Percentiles rank a stretch among this genome's conserved stretches.
These are phyloP conservation scores for Themeda triandra DNA, from an alignment of 176 grass and related monocot genomes.

Conservation along the genomic window DNA sequence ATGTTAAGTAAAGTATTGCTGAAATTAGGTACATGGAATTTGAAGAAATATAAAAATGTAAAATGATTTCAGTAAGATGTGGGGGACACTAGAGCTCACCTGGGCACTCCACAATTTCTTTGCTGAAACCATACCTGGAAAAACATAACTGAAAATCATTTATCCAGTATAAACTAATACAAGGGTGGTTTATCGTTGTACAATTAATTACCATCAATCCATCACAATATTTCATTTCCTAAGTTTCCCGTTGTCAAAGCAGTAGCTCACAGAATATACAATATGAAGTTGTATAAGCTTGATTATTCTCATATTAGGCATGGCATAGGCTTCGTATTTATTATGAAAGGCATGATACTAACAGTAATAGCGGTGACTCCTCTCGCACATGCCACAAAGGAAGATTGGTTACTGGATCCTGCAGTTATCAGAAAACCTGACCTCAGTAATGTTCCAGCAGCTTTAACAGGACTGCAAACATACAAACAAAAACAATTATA, in stretches of 20 bases:
- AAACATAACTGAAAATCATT: neutral
- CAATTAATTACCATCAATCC: neutral
- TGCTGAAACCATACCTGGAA: slow-evolving; percentile 86
- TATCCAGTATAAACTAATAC: neutral
- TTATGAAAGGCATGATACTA: slow-evolving; percentile 23
- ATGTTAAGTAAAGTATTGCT: slow-evolving; percentile 4
- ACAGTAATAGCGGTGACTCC: slow-evolving; percentile 72
- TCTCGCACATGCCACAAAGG: slow-evolving; percentile 57
- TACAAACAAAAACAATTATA: neutral
- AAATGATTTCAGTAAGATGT: slow-evolving; percentile 10
- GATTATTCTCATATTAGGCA: slow-evolving; percentile 5
- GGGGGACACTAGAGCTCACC: slow-evolving; percentile 36
- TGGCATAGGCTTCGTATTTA: neutral
- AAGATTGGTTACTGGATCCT: slow-evolving; percentile 97
- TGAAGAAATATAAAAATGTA: neutral
- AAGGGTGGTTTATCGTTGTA: neutral
- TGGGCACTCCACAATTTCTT: slow-evolving; percentile 86
- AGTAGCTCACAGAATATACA: neutral
- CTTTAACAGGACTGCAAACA: neutral
- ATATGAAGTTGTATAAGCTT: neutral
- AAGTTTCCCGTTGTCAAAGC: neutral
- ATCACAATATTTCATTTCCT: neutral
- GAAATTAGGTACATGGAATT: neutral
- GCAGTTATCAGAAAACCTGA: slow-evolving; percentile 46
- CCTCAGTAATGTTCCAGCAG: slow-evolving; percentile 4